Percentiles rank a stretch among this genome's conserved stretches.
phyloP scores from a whole-genome alignment of 2,329 filamentous ascomycete genomes.

The Paraphaeosphaeria minitans region DNA sequence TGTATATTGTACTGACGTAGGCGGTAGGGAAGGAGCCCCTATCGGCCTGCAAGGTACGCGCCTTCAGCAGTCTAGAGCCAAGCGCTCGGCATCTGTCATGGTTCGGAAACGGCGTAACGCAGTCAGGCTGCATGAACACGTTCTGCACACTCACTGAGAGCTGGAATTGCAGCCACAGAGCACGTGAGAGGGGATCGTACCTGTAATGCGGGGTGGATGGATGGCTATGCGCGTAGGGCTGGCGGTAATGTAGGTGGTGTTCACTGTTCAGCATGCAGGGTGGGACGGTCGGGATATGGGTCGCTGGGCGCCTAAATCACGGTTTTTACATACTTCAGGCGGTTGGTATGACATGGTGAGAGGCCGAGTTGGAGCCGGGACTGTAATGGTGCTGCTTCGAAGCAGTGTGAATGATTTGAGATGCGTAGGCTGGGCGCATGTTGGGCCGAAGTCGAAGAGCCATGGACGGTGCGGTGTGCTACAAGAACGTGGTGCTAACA shows the following conservation, averaged over 20 bases:
- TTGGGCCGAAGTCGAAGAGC: slow-evolving; percentile 5
- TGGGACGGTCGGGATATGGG: slow-evolving; percentile 28
- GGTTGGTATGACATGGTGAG: slow-evolving; percentile 20
- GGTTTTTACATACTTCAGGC: slow-evolving; percentile 18
- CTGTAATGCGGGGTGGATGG: not conserved
- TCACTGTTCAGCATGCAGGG: not conserved
- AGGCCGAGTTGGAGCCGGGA: slow-evolving; percentile 15
- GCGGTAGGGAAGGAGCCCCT: not conserved
- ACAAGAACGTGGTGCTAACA: slow-evolving; percentile 3
- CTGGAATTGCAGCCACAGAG: slow-evolving; percentile 35
- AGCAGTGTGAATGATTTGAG: slow-evolving; percentile 7
- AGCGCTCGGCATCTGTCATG: slow-evolving; percentile 17
- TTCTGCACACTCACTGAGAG: slow-evolving; percentile 20
- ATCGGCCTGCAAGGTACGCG: slow-evolving; percentile 5
- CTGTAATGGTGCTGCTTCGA: slow-evolving; percentile 8
- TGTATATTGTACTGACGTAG: not conserved
- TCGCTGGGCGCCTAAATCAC: slow-evolving; percentile 33
- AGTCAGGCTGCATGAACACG: slow-evolving; percentile 18
- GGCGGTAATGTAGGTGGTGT: slow-evolving; percentile 11
- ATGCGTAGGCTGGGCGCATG: slow-evolving; percentile 8
- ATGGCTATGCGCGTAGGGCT: slow-evolving; percentile 15
- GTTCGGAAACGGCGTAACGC: slow-evolving; percentile 10
- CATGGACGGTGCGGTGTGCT: not conserved
- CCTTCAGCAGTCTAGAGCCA: not conserved
- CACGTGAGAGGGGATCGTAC: slow-evolving; percentile 10